Base-by-base conservation (phyloP, 441 rosid species). In the Gossypium lobatum region DNA sequence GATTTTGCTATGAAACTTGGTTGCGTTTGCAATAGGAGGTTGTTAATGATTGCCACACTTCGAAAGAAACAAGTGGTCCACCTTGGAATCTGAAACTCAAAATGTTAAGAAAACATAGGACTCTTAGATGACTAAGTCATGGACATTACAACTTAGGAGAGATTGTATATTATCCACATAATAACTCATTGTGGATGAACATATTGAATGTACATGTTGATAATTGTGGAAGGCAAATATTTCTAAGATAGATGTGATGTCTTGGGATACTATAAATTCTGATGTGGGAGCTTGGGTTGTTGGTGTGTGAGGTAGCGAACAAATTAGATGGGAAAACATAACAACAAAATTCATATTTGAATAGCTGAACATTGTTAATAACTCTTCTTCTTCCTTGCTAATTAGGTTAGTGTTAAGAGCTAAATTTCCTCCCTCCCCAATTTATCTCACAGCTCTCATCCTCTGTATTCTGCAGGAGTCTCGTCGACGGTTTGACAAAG, bases 401-500 rank as follows among this genome's bases (percentile, higher is more conserved):
- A 69, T 69, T 17, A 28, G 10, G 26, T 28, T 52, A 17, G 72
- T 52, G 28, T 53, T 42, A 53, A 53, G 46, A 28, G 62, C 28
- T 69, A 28, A 69, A 69, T 26, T 28, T 46, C 11, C 25, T 57
- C 37, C 31, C 48, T 39, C 2, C 3, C 23, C 53, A 55, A 28
- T 46, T 71, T 64, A 53, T 72, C 61, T 61, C 13, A 63, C 68
- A 3, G 74, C 28, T 39, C 62, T n/a, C 53, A 18, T 48, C 60
- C 65, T 78, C 53, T 70, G 74, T 71, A 68, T 69, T 57, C 75
- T 83, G 54, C 82, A 90, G 98, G 98, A 93, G 71, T 90, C 93
- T 60, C 97, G 95, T 28, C 82, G 81, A 46, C 88, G 90, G 68
- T 88, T 86, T 80, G 93, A 90, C 82, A 88, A 90, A 84, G 88